A percentile compares a stretch with the other conserved stretches of the same genome.
Conservation (phyloP, 345 rosid species). For the Eucalyptus curtisii region DNA sequence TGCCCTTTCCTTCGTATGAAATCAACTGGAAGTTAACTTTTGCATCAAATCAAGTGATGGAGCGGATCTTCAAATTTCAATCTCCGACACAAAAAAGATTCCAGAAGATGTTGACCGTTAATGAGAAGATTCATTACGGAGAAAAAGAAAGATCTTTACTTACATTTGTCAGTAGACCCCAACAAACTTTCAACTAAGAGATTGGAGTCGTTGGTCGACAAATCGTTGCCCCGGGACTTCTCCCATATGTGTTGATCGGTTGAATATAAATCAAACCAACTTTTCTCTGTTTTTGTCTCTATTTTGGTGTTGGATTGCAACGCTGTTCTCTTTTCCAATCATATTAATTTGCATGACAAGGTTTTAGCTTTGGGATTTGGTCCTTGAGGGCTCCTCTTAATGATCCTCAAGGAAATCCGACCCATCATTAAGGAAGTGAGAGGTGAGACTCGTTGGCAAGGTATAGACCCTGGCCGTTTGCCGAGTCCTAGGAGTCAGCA, state of each 20-base stretch:
- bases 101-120: no score
- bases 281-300: neutral
- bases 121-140: no score
- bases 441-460: neutral
- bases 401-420: neutral
- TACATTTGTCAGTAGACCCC: no score
- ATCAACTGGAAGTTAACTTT: neutral
- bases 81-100: no score
- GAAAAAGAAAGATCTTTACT: no score
- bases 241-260: neutral
- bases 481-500: neutral
- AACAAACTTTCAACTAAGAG: neutral
- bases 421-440: neutral
- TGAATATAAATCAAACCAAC: neutral
- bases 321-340: neutral
- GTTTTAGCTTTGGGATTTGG: neutral
- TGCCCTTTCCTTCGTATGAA: neutral
- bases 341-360: neutral
- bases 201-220: neutral
- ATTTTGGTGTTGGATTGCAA: neutral
- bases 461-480: neutral
- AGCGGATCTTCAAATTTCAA: neutral
- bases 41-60: neutral
- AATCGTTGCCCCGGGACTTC: neutral
- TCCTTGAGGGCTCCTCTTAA: neutral